Evolutionary conservation across 2,329 filamentous ascomycete species (phyloP), one percentile per base, ranked within the genome.

Genomic region (Ophiosphaerella korrae): DNA sequence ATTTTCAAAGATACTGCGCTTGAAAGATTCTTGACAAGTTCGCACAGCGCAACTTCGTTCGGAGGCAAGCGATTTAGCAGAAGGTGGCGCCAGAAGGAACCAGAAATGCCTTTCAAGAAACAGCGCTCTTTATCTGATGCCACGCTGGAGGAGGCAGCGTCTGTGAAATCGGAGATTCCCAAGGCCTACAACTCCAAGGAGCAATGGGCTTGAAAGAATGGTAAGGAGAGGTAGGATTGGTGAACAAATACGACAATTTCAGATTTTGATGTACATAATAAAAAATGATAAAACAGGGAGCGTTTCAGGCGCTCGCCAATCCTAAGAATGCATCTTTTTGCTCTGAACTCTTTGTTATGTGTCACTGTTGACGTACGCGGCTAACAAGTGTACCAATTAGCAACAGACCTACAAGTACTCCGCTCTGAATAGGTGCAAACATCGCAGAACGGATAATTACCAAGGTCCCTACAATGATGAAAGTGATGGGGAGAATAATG

Each of bases 401-500:
- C 77, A 84, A 82, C 1, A 87, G 74, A 0, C 62, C 75, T 2
- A 81, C 64, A n/a, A 86, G 70, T 1, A 85, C 74, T 0, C 77
- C 57, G 0, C 83, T 81, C 47, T 84, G 81, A 0, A 77, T 56
- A 0, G 83, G 84, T 0, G 82, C 83, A 66, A 86, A 87, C 0
- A 81, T 76, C 0, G 84, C 83, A 0, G 84, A 84, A 11, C 84
- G 72, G 1, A 82, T 62, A 0, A 87, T 82, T 0, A 87, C 82
- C 21, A 86, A 82, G 0, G 82, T 82, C 51, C 84, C 86, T 1
- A 86, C 83, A 0, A 83, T 38, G 0, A 80, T 75, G 54, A 87
- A 87, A 0, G 80, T 62, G 0, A 78, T 44, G 0, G 84, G 84
- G 8, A 85, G 74, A 2, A 80, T 21, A 0, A 84, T 60, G 12